Evolutionary conservation across 306 rosid species (phyloP).

Genomic region (Inga laurina): DNA sequence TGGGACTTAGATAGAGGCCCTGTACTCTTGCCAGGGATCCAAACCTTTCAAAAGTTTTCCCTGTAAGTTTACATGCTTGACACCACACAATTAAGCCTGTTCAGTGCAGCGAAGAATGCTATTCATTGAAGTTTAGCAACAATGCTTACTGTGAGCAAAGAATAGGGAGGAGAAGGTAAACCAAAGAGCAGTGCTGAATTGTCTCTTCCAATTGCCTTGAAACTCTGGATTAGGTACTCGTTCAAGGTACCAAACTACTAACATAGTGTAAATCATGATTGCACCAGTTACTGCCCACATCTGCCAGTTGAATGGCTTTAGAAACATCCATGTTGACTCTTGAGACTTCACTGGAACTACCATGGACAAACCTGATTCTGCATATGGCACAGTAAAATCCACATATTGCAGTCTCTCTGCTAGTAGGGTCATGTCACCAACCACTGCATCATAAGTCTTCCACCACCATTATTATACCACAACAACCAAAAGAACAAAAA

Average conservation of each 20-base stretch:
- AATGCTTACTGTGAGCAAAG: constrained; percentile 74
- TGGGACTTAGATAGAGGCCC: not conserved
- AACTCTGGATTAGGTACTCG: constrained; percentile 52
- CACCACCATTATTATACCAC: constrained; percentile 26
- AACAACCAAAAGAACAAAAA: constrained; percentile 8
- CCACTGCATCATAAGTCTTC: constrained; percentile 60
- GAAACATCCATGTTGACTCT: constrained; percentile 58
- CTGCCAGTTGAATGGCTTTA: constrained; percentile 69
- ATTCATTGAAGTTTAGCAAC: constrained; percentile 11
- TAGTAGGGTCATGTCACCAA: constrained; percentile 66
- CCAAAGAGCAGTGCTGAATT: constrained; percentile 59
- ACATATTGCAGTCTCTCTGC: constrained; percentile 50
- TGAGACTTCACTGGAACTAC: constrained; percentile 44
- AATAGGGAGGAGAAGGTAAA: constrained; percentile 74
- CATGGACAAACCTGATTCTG: constrained; percentile 69
- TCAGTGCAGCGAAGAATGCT: not conserved
- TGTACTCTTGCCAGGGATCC: not conserved
- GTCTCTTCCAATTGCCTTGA: constrained; percentile 52
- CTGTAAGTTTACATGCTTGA: not conserved
- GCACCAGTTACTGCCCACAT: constrained; percentile 53
- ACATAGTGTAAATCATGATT: constrained; percentile 58
- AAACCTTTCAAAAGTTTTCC: not conserved
- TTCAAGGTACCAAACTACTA: constrained; percentile 65
- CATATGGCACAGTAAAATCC: constrained; percentile 69
- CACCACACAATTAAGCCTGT: not conserved